Evolutionary conservation across 2,329 filamentous ascomycete species (phyloP), one percentile per base, ranked within the genome.

Genomic region (Fusarium tjaetaba): DNA sequence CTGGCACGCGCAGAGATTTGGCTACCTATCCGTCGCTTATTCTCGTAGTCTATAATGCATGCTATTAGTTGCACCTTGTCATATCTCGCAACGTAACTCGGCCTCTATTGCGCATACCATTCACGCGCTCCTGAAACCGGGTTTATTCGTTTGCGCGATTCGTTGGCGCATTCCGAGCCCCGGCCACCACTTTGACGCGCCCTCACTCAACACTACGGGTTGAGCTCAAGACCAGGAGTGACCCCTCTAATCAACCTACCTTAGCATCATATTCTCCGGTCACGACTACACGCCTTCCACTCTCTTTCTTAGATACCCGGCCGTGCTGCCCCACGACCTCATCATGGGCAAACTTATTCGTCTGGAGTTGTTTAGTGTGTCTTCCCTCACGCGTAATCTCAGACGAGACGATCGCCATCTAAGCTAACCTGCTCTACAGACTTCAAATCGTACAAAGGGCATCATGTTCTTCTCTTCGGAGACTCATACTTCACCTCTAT

Each of bases 401-500:
- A 28, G 38, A 60, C 55, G 60, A 65, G 45, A 61, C 41, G 41
- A 43, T 20, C 42, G 26, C 18, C 32, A 55, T 64, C 51, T 32
- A 45, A 48, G 36, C 76, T 79, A 61, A 79, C 71, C 42, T 59
- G 30, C 26, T 45, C 28, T 55, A 34, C 79, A 96, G 94, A 99
- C 86, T 99, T 99, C 91, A 99, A 99, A 86, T 98, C 96, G 78
- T 99, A 99, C 87, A 97, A 97, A 84, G 96, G 95, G 66, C 95
- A 98, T 79, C 96, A 99, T 85, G 92, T 90, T 69, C 90, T 99
- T 49, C 90, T 98, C 60, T 98, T 99, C 79, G 96, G 96, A 80
- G 96, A 99, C 85, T 97, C 95, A 5, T 98, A 98, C 84, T 99
- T 99, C 84, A 99, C 96, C 56, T 99, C 96, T 46, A 98, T 99